Conservation (phyloP, 257 asterid genomes). For the Fraxinus cuspidata region DNA sequence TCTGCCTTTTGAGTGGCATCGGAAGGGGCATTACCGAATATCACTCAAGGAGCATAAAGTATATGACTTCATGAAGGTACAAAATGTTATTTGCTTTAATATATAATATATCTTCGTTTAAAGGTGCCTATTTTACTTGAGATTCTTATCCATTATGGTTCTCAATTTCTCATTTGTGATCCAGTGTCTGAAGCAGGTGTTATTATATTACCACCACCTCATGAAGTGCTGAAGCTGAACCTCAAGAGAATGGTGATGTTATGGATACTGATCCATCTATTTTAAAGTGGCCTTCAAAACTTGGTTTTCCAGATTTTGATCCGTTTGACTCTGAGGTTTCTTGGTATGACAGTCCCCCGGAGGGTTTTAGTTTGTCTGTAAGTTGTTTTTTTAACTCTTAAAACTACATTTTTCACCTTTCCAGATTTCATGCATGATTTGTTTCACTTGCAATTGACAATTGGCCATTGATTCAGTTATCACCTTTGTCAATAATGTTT, state of each 20-base stretch:
- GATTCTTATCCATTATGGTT: constrained; percentile 27
- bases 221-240: constrained; percentile 38
- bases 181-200: constrained; percentile 85
- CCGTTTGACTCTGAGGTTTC: constrained; percentile 70
- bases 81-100: constrained; percentile 16
- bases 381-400: constrained; percentile 36
- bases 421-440: constrained; percentile 6
- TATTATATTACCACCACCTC: constrained; percentile 57
- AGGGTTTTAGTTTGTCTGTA: constrained; percentile 66
- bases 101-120: neutral
- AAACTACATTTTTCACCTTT: constrained; percentile 10
- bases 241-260: constrained; percentile 41
- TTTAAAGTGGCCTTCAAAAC: constrained; percentile 75
- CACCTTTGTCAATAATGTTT: constrained; percentile 87
- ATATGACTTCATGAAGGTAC: constrained; percentile 88
- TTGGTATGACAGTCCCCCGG: constrained; percentile 84
- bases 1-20: constrained; percentile 62
- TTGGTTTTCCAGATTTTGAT: constrained; percentile 56
- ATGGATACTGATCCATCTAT: constrained; percentile 45
- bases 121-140: constrained; percentile 20
- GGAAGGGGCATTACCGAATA: constrained; percentile 79
- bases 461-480: constrained; percentile 53
- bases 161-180: constrained; percentile 31
- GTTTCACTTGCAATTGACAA: constrained; percentile 10
- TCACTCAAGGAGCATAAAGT: constrained; percentile 89